These are phyloP conservation scores for Suillus subalutaceus DNA, from an alignment of 768 basidiomycete genomes.

Conservation along the genomic window DNA sequence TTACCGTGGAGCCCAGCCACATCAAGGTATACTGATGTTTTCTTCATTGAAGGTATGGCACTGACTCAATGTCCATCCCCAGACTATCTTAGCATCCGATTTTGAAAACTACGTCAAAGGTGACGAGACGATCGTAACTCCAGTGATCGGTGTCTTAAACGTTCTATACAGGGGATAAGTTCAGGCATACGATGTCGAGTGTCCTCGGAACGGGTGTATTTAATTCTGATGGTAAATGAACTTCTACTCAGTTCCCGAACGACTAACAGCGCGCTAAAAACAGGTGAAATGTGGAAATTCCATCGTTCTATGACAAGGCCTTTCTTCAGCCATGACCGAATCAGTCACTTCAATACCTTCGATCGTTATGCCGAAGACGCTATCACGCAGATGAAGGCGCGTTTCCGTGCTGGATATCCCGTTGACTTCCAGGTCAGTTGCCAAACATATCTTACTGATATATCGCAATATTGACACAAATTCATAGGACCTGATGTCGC, in stretches of 20 bases:
- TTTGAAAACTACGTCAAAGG: conserved; percentile 66
- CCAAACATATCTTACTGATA: not conserved
- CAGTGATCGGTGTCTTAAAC: not conserved
- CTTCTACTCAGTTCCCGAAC: not conserved
- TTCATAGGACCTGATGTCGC: conserved; percentile 54
- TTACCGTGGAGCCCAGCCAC: conserved; percentile 56
- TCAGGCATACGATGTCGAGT: conserved; percentile 45
- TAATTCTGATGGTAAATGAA: conserved; percentile 59
- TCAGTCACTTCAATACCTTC: conserved; percentile 64
- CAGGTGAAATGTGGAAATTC: conserved; percentile 59
- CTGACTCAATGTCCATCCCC: not conserved
- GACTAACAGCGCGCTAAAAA: conserved; percentile 20
- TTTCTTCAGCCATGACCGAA: conserved; percentile 62
- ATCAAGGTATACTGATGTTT: conserved; percentile 41
- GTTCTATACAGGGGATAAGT: conserved; percentile 29
- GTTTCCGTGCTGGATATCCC: conserved; percentile 51
- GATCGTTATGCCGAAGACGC: conserved; percentile 53
- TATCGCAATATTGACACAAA: not conserved
- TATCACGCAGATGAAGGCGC: conserved; percentile 47
- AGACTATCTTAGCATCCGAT: conserved; percentile 54
- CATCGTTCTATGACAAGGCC: conserved; percentile 68
- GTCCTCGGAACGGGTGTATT: conserved; percentile 69
- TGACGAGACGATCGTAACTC: conserved; percentile 15
- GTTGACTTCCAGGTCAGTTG: conserved; percentile 58
- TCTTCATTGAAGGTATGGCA: not conserved